Percentiles rank a stretch among this genome's conserved stretches.
These are phyloP conservation scores for Suillus subluteus DNA, from an alignment of 768 basidiomycete species.

Conservation along the genomic window DNA sequence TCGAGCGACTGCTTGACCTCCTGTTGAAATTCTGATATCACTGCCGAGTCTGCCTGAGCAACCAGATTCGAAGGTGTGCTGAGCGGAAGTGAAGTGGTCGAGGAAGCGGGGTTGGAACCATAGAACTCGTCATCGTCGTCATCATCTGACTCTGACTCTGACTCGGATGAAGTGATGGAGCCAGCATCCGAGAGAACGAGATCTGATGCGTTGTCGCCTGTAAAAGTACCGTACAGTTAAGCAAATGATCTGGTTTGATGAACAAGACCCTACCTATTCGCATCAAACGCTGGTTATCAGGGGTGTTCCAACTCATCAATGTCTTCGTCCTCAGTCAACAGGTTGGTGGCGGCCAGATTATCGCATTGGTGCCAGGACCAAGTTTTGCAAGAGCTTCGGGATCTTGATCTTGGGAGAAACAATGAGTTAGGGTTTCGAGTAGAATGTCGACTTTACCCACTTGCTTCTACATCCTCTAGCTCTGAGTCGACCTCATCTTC, in stretches of 20 bases:
- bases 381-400: slow-evolving; percentile 47
- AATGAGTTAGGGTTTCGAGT: not conserved
- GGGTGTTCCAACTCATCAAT: slow-evolving; percentile 60
- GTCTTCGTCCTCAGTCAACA: slow-evolving; percentile 63
- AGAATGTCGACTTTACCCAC: slow-evolving; percentile 44
- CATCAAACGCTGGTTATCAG: slow-evolving; percentile 76
- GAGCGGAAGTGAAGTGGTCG: slow-evolving; percentile 50
- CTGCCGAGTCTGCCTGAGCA: slow-evolving; percentile 45
- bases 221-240: slow-evolving; percentile 6
- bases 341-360: slow-evolving; percentile 78
- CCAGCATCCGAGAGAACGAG: slow-evolving; percentile 63
- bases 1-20: slow-evolving; percentile 88
- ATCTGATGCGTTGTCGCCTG: slow-evolving; percentile 65
- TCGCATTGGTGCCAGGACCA: slow-evolving; percentile 75
- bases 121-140: slow-evolving; percentile 46
- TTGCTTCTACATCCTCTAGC: slow-evolving; percentile 66
- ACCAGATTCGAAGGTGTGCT: slow-evolving; percentile 41
- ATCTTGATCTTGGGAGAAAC: slow-evolving; percentile 48
- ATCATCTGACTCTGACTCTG: slow-evolving; percentile 44
- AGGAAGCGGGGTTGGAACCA: slow-evolving; percentile 43
- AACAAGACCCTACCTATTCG: slow-evolving; percentile 60
- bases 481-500: slow-evolving; percentile 56
- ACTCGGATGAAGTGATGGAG: slow-evolving; percentile 55
- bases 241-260: not conserved
- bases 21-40: slow-evolving; percentile 69